Base-by-base conservation (phyloP, 192 early-diverging fungal genomes). In the Linnemannia exigua region DNA sequence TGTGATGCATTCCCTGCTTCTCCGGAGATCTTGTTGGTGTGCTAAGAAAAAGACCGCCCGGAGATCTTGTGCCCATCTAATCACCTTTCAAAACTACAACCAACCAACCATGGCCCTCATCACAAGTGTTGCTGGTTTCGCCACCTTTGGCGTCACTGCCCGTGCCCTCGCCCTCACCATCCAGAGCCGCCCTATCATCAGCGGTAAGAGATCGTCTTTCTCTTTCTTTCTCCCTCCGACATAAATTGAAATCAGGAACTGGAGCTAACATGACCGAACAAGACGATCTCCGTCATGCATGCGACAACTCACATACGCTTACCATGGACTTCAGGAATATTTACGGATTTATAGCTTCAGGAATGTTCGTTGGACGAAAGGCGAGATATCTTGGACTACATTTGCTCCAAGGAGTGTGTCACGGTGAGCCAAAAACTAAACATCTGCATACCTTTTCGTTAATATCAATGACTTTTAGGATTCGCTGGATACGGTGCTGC, bases 401-500 rank as follows among this genome's bases (percentile, higher is more conserved):
- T 1, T 12, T 19, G 15, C 35, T 20, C 72, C 33, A 22, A 3
- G 17, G 3, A 3, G 9, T 44, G 9, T 44, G 9, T 9, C 9
- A 44, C 41, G 9, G 41, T 3, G 35, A 38, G 7, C 33, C 11
- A 19, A 37, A 0, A 20, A 37, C 51, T 33, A 8, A 46, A 37
- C 36, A 37, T 20, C 22, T 31, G 28, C 5, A 63, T 63, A 14
- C 8, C 11, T 54, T 51, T 19, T 15, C 50, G 17, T 19, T 25
- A 12, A 15, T 67, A 67, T 28, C n/a, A 14, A 28, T 15, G 14
- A 28, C n/a, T 44, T 28, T 63, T 85, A 85, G 83, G 73, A 16
- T 79, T 85, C 36, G 83, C 12, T 50, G 83, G 83, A 71, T 85
- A 85, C 48, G 83, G 83, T 31, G 47, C 50, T 61, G 75, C 83